These are phyloP conservation scores for Alternaria sp. DNA, from an alignment of 2,329 filamentous ascomycete species.

Conservation along the genomic window DNA sequence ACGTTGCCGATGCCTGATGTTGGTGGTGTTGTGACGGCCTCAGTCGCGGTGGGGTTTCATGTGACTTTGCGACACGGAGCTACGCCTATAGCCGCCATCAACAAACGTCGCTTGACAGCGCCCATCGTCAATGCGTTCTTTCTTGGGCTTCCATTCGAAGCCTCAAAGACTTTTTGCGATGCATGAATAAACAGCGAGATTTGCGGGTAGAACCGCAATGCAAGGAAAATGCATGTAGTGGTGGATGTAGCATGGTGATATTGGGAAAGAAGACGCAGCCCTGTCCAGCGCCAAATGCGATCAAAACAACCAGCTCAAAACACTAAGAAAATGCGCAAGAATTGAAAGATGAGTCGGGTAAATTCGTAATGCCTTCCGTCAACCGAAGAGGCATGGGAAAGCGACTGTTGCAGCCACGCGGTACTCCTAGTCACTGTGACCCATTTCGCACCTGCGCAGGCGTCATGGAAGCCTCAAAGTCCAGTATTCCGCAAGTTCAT, in stretches of 20 bases:
- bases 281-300: conserved; percentile 35
- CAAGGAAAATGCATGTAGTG: conserved; percentile 25
- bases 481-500: conserved; percentile 7
- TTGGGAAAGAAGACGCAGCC: conserved; percentile 39
- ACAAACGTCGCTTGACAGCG: conserved; percentile 22
- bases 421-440: conserved; percentile 2
- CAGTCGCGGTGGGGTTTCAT: conserved; percentile 49
- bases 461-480: not conserved
- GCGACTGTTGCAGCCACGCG: conserved; percentile 8
- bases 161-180: conserved; percentile 16
- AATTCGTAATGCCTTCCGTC: conserved; percentile 42
- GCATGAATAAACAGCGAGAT: conserved; percentile 28
- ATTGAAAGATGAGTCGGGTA: conserved; percentile 39
- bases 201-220: conserved; percentile 43
- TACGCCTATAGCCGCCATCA: conserved; percentile 38
- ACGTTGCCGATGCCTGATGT: conserved; percentile 30
- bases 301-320: conserved; percentile 38
- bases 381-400: conserved; percentile 6
- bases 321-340: conserved; percentile 30
- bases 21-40: conserved; percentile 38
- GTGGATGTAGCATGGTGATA: conserved; percentile 33
- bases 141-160: conserved; percentile 19
- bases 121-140: conserved; percentile 43
- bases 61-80: conserved; percentile 36
- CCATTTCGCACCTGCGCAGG: conserved; percentile 6